Percentiles rank a stretch among this genome's conserved stretches.
Conservation (phyloP, 805 yeast species). For the Kodamaea neixiangensis region DNA sequence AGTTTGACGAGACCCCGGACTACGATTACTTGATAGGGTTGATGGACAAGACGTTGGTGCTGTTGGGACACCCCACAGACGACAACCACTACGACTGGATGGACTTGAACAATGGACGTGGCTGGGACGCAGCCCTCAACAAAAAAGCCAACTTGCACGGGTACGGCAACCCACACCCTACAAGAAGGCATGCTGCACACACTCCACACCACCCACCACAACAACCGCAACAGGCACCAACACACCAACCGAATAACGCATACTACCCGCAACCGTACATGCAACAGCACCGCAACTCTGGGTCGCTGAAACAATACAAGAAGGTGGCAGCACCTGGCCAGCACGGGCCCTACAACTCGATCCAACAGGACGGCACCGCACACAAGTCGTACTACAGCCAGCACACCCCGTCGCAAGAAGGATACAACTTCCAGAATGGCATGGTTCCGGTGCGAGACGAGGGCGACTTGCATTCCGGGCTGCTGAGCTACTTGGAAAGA, state of each 20-base stretch:
- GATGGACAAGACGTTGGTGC: conserved; percentile 74
- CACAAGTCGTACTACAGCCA: conserved; percentile 1
- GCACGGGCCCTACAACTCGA: conserved; percentile 20
- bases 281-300: conserved; percentile 5
- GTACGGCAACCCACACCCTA: conserved; percentile 92
- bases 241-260: neutral
- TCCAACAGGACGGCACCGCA: conserved; percentile 20
- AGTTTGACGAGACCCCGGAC: conserved; percentile 93
- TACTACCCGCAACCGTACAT: conserved; percentile 3
- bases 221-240: conserved; percentile 18
- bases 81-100: conserved; percentile 93
- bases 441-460: conserved; percentile 37
- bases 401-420: conserved; percentile 15
- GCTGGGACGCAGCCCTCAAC: conserved; percentile 89
- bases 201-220: conserved; percentile 31
- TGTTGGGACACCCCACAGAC: conserved; percentile 65
- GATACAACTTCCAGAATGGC: conserved; percentile 30
- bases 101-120: conserved; percentile 91
- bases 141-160: conserved; percentile 95
- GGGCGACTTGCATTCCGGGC: conserved; percentile 40
- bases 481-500: conserved; percentile 31
- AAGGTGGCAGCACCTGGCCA: conserved; percentile 10
- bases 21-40: conserved; percentile 82
- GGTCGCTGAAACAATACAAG: conserved; percentile 13
- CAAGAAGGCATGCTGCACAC: conserved; percentile 23